phyloP scores from a whole-genome alignment of 2,329 filamentous ascomycete genomes.

The Ambrosiella beaveri region DNA sequence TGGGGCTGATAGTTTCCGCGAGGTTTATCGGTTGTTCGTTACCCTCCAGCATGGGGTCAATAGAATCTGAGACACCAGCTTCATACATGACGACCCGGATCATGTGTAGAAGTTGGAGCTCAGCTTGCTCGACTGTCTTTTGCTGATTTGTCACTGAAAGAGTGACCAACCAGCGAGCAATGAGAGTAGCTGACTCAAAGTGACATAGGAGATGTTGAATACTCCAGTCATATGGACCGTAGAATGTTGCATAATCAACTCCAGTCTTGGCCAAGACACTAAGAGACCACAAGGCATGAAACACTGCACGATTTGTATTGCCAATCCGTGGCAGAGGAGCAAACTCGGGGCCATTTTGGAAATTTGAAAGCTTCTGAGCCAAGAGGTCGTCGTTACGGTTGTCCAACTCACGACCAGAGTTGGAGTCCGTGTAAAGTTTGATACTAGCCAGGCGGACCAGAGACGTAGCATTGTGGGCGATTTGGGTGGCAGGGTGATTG shows the following conservation, averaged over 20 bases:
- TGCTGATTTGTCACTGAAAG: constrained; percentile 35
- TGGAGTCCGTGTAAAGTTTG: constrained; percentile 47
- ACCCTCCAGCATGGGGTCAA: constrained; percentile 36
- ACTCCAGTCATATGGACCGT: constrained; percentile 44
- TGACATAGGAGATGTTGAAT: constrained; percentile 46
- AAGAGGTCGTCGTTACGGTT: constrained; percentile 46
- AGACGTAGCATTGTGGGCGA: constrained; percentile 50
- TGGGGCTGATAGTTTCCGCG: constrained; percentile 26
- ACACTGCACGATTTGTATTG: constrained; percentile 44
- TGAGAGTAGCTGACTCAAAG: constrained; percentile 42
- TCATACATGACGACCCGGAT: constrained; percentile 42
- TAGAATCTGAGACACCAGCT: constrained; percentile 43
- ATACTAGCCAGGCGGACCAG: constrained; percentile 45
- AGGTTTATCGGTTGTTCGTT: constrained; percentile 15
- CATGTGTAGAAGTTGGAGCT: constrained; percentile 37
- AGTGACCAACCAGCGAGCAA: constrained; percentile 44
- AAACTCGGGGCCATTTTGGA: constrained; percentile 4
- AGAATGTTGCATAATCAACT: constrained; percentile 43
- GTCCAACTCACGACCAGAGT: constrained; percentile 44
- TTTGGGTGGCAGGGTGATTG: constrained; percentile 32
- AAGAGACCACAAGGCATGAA: constrained; percentile 51
- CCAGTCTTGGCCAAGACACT: constrained; percentile 48
- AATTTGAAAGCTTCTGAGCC: constrained; percentile 33
- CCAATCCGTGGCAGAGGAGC: constrained; percentile 36
- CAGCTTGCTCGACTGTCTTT: constrained; percentile 32